Conservation (phyloP, 345 rosid genomes). For the Physaria fendleri region DNA sequence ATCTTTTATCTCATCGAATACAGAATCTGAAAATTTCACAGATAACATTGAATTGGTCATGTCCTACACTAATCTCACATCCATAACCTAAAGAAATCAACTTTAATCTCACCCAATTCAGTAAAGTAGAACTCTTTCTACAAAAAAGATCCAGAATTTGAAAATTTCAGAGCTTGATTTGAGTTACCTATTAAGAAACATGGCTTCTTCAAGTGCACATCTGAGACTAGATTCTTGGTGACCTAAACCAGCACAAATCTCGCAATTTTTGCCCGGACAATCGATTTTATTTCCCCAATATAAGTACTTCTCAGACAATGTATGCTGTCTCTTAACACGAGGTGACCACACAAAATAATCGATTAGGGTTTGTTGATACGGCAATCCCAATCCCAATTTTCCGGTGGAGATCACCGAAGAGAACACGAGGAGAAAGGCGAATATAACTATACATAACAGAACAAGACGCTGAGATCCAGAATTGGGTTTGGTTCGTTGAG, state of each 20-base stretch:
- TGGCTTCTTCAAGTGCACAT: slow-evolving; percentile 97
- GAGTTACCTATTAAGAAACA: slow-evolving; percentile 65
- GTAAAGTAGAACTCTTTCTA: not conserved
- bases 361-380: slow-evolving; percentile 28
- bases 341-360: slow-evolving; percentile 28
- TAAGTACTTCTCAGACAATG: slow-evolving; percentile 73
- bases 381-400: slow-evolving; percentile 42
- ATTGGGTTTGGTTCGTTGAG: slow-evolving; percentile 39
- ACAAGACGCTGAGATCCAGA: slow-evolving; percentile 40
- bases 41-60: not conserved
- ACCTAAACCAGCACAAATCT: slow-evolving; percentile 82
- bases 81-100: not conserved
- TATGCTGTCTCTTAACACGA: slow-evolving; percentile 36
- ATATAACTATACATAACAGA: slow-evolving; percentile 33
- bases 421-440: slow-evolving; percentile 41
- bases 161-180: not conserved
- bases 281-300: slow-evolving; percentile 93
- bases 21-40: too few relatives aligned
- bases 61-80: not conserved
- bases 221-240: slow-evolving; percentile 98
- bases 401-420: slow-evolving; percentile 51
- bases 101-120: not conserved
- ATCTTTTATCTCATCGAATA: not conserved
- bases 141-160: not conserved
- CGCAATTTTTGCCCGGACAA: slow-evolving; percentile 95